Evolutionary conservation across 768 basidiomycete species (phyloP).

Genomic region (Gloeopeniophorella convolvens): DNA sequence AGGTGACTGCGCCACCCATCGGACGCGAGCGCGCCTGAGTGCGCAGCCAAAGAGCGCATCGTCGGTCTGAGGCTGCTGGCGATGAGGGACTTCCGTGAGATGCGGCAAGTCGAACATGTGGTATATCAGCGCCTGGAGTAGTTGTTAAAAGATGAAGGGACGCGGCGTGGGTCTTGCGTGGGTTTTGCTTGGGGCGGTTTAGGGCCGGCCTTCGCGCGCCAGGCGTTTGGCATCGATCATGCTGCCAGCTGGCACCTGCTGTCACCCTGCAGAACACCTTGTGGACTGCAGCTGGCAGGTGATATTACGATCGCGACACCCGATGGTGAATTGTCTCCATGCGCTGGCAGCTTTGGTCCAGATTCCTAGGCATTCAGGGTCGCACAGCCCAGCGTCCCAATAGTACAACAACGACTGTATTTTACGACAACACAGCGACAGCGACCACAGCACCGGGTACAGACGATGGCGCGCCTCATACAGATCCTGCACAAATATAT

Average conservation of each 20-base stretch:
- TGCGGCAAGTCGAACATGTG: conserved; percentile 22
- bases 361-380: too few species aligned
- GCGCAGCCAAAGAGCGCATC: conserved; percentile 23
- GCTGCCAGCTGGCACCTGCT: too few species aligned
- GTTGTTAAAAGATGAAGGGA: conserved; percentile 20
- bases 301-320: not conserved
- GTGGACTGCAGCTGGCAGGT: too few species aligned
- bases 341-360: not conserved
- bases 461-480: not conserved
- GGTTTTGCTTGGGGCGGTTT: too few species aligned
- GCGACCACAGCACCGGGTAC: not conserved
- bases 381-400: too few species aligned
- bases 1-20: conserved; percentile 21
- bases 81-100: conserved; percentile 18
- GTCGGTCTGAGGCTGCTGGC: conserved; percentile 20
- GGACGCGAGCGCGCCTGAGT: conserved; percentile 3
- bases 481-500: not conserved
- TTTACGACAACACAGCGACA: too few species aligned
- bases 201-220: too few species aligned
- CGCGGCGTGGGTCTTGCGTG: too few species aligned
- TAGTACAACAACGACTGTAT: too few species aligned
- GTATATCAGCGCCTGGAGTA: conserved; percentile 21
- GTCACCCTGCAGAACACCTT: too few species aligned
- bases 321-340: not conserved
- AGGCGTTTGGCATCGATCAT: too few species aligned